phyloP scores from a whole-genome alignment of 179 eudicot genomes.

The Gypsophila paniculata region DNA sequence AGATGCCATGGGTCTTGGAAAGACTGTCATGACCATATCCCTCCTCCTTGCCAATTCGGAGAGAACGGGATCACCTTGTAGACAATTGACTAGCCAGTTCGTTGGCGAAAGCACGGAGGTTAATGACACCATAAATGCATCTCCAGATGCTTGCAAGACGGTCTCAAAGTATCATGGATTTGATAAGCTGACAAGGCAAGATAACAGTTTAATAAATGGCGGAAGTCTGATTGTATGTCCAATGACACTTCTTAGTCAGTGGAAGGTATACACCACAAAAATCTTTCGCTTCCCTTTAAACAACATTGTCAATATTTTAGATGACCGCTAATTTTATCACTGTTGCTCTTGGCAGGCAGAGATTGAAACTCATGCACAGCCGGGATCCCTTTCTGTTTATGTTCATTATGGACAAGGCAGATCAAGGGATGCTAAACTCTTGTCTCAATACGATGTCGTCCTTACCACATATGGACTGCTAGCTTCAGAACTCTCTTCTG shows the following conservation, averaged over 20 bases:
- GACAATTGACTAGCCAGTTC: conserved; percentile 36
- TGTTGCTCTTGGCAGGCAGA: conserved; percentile 55
- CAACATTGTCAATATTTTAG: not conserved
- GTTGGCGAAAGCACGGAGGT: conserved; percentile 39
- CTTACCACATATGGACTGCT: conserved; percentile 91
- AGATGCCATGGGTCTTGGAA: conserved; percentile 99
- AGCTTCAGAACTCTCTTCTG: conserved; percentile 77
- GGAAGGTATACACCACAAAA: conserved; percentile 60
- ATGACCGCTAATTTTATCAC: conserved; percentile 3
- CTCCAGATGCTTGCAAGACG: conserved; percentile 49
- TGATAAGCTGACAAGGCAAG: conserved; percentile 49
- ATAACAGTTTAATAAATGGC: conserved; percentile 43
- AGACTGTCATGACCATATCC: conserved; percentile 93
- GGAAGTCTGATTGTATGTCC: conserved; percentile 92
- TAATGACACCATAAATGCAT: conserved; percentile 33
- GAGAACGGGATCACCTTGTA: conserved; percentile 50
- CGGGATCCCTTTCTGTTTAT: conserved; percentile 76
- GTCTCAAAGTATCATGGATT: conserved; percentile 50
- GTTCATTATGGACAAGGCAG: conserved; percentile 87
- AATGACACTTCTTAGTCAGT: conserved; percentile 92
- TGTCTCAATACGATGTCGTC: conserved; percentile 78
- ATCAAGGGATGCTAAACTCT: conserved; percentile 66
- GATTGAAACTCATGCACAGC: conserved; percentile 81
- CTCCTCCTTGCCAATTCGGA: conserved; percentile 79
- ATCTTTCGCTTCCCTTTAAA: not conserved